Evolutionary conservation across 176 grass and related monocot genomes (phyloP).

Genomic region (Eragrostis nindensis): DNA sequence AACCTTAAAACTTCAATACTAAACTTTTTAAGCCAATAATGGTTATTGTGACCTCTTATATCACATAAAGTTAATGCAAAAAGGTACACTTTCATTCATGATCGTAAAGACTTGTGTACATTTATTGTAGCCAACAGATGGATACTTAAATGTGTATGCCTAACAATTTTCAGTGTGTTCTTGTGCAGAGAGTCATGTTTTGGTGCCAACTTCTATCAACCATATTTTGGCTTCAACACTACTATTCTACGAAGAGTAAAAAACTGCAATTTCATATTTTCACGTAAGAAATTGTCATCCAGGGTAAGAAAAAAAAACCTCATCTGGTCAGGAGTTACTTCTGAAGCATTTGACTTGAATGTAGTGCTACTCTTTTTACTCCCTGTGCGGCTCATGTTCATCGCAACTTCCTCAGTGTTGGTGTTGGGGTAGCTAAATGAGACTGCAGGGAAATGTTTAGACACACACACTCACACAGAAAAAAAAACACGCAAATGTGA

Average conservation of each 20-base stretch:
- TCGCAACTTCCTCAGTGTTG: constrained; percentile 73
- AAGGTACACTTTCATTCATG: background rate
- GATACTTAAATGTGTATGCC: background rate
- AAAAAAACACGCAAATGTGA: constrained; percentile 19
- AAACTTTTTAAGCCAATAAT: constrained; percentile 26
- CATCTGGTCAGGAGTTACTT: constrained; percentile 97
- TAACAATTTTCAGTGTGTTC: constrained; percentile 13
- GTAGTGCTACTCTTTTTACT: constrained; percentile 71
- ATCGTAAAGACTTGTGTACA: background rate
- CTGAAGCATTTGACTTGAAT: constrained; percentile 72
- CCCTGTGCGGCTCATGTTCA: constrained; percentile 88
- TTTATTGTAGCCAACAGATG: constrained; percentile 9
- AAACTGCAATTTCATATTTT: constrained; percentile 20
- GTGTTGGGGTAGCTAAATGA: constrained; percentile 86
- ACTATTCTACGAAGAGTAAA: background rate
- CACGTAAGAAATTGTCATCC: constrained; percentile 33
- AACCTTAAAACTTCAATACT: too few relatives aligned
- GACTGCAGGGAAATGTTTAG: constrained; percentile 53
- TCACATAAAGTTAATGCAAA: background rate
- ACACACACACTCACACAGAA: too few relatives aligned
- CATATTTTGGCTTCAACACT: background rate
- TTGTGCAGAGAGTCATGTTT: background rate
- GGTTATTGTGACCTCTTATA: background rate
- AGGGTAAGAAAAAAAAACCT: constrained; percentile 56
- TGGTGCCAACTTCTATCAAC: too few relatives aligned